Percentiles rank a stretch among this genome's conserved stretches.
phyloP scores from a whole-genome alignment of 768 basidiomycete species.

The Pisolithus sp. region DNA sequence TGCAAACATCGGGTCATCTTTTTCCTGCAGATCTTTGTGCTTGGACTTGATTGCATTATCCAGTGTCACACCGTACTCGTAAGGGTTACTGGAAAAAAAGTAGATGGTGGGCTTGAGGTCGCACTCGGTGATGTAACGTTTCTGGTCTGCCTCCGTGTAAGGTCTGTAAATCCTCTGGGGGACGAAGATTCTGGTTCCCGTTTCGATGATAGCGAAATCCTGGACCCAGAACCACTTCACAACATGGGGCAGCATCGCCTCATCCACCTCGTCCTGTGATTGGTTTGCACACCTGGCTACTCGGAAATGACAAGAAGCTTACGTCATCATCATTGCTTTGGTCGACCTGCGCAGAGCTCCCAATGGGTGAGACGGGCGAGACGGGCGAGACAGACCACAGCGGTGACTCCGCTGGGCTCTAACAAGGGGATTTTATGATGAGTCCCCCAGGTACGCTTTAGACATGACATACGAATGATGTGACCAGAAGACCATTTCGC shows the following conservation, averaged over 20 bases:
- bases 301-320: neutral
- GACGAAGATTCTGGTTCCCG: slow-evolving; percentile 44
- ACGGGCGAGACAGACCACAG: neutral
- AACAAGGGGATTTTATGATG: neutral
- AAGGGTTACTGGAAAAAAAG: slow-evolving; percentile 49
- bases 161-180: slow-evolving; percentile 72
- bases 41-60: slow-evolving; percentile 58
- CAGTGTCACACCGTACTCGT: slow-evolving; percentile 56
- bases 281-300: neutral
- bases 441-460: neutral
- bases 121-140: slow-evolving; percentile 71
- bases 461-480: neutral
- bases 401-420: neutral
- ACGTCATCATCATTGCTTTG: slow-evolving; percentile 8
- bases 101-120: slow-evolving; percentile 57
- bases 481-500: too few relatives aligned
- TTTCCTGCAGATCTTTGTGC: slow-evolving; percentile 47
- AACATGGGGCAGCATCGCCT: slow-evolving; percentile 20
- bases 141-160: slow-evolving; percentile 69
- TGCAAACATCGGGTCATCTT: slow-evolving; percentile 63
- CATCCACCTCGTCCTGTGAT: slow-evolving; percentile 17
- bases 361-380: neutral
- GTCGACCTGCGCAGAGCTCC: neutral
- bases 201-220: slow-evolving; percentile 12
- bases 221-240: slow-evolving; percentile 19